Percentiles rank a stretch among this genome's conserved stretches.
Evolutionary conservation across 305 asterid species (phyloP).

Genomic region (Petunia hybrid): DNA sequence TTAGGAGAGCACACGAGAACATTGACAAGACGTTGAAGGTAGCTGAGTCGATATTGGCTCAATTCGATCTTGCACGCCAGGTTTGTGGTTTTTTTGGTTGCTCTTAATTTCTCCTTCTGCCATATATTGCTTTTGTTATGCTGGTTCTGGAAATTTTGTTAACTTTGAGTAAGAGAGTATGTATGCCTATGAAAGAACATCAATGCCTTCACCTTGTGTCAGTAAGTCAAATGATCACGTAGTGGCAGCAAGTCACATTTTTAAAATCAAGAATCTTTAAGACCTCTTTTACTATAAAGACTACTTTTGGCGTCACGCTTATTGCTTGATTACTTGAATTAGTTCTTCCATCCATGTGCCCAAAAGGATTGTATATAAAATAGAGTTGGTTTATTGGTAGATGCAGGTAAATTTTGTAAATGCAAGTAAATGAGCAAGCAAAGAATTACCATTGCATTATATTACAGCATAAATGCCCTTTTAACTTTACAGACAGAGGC

Average conservation of each 20-base stretch:
- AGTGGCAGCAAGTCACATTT: not conserved
- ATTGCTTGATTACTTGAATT: not conserved
- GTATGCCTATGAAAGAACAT: not conserved
- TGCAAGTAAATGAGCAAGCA: not conserved
- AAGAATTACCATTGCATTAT: not conserved
- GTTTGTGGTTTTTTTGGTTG: conserved; percentile 32
- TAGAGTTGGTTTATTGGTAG: not conserved
- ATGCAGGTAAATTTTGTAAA: not conserved
- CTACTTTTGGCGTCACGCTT: not conserved
- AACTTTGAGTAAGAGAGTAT: not conserved
- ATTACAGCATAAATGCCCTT: conserved; percentile 22
- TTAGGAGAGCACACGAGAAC: conserved; percentile 92
- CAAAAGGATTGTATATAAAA: not conserved
- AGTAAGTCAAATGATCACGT: not conserved
- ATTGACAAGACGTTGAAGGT: conserved; percentile 82
- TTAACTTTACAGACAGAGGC: conserved; percentile 86
- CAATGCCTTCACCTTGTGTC: no score
- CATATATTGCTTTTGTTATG: not conserved
- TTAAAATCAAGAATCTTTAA: not conserved
- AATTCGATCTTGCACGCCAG: conserved; percentile 85
- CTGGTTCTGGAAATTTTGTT: not conserved
- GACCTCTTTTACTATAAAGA: no score
- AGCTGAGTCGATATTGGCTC: conserved; percentile 72
- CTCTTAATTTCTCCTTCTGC: not conserved
- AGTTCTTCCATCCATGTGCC: not conserved